phyloP scores from a whole-genome alignment of 257 asterid species.

The Solanum lycopersicoides region DNA sequence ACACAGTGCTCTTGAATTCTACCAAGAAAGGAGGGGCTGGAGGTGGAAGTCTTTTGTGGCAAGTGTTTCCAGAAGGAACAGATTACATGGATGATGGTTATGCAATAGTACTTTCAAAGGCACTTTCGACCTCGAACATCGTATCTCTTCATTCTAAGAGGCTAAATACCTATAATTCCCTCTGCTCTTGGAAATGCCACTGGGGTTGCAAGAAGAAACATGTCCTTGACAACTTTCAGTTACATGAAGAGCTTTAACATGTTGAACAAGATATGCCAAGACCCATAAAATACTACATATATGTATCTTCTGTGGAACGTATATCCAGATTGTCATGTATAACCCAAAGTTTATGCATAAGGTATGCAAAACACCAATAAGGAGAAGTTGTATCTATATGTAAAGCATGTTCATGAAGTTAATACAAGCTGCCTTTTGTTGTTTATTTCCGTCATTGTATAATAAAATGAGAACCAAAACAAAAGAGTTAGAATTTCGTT shows the following conservation, averaged over 20 bases:
- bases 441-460: neutral
- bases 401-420: neutral
- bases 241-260: conserved; percentile 46
- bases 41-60: conserved; percentile 81
- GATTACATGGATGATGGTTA: conserved; percentile 94
- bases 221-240: conserved; percentile 11
- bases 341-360: neutral
- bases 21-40: conserved; percentile 72
- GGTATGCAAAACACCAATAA: neutral
- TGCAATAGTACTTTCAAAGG: conserved; percentile 66
- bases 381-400: neutral
- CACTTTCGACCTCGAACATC: conserved; percentile 38
- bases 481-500: neutral
- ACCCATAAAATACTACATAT: neutral
- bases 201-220: conserved; percentile 90
- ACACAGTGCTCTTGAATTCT: conserved; percentile 49
- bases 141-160: conserved; percentile 61
- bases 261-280: neutral
- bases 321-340: neutral
- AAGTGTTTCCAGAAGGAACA: conserved; percentile 82
- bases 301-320: neutral
- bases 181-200: conserved; percentile 60
- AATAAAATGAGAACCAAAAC: neutral
- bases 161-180: conserved; percentile 45
- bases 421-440: neutral